phyloP scores from a whole-genome alignment of 345 rosid species.

The Salix purpurea region DNA sequence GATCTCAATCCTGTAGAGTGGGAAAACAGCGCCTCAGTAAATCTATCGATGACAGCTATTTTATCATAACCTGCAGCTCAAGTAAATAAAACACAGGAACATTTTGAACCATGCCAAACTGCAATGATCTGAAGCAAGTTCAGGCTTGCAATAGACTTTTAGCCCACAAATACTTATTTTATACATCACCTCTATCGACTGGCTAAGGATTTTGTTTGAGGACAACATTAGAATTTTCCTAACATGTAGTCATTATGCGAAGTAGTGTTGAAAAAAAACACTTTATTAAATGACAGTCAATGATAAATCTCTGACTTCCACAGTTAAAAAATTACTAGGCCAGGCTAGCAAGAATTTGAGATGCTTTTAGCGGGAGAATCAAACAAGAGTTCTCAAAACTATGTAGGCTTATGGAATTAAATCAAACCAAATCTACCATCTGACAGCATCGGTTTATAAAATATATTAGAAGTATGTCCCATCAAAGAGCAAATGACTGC shows the following conservation, averaged over 20 bases:
- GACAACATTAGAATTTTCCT: background rate
- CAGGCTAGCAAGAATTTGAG: background rate
- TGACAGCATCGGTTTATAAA: background rate
- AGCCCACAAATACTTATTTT: background rate
- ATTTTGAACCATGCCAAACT: background rate
- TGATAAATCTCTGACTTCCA: background rate
- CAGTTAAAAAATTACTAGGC: background rate
- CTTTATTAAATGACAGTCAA: background rate
- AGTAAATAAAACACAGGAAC: background rate
- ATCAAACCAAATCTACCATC: background rate
- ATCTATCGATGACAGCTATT: background rate
- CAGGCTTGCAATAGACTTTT: background rate
- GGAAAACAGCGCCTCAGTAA: constrained; percentile 15
- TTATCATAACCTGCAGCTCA: background rate
- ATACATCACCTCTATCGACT: background rate
- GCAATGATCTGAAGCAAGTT: background rate
- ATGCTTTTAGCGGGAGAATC: background rate
- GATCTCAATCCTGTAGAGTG: constrained; percentile 66
- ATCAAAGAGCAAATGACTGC: constrained; percentile 6
- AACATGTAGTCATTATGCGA: background rate
- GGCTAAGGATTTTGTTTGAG: background rate
- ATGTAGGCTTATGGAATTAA: background rate
- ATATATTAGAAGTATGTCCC: background rate
- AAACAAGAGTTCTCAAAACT: background rate
- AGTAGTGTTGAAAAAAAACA: background rate